These are phyloP conservation scores for Wickerhamomyces ciferrii DNA, from an alignment of 805 yeast genomes.

Conservation along the genomic window DNA sequence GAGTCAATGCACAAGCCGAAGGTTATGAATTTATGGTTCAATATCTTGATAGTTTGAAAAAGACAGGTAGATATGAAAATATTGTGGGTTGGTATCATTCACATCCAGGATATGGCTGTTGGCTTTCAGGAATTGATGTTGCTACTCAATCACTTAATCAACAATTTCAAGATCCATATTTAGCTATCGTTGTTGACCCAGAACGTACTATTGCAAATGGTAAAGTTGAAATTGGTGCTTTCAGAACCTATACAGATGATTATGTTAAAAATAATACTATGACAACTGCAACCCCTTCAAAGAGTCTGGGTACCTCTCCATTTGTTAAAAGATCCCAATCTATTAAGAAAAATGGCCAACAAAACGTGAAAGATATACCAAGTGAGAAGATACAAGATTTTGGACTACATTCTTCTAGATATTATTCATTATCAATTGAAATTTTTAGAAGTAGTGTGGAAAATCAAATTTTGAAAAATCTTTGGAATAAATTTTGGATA, in stretches of 20 bases:
- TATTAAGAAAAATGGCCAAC: neutral
- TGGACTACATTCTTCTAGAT: conserved; percentile 66
- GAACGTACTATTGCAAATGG: conserved; percentile 57
- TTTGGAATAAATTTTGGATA: conserved; percentile 45
- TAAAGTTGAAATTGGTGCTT: conserved; percentile 81
- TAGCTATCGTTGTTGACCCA: conserved; percentile 88
- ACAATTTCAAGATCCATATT: conserved; percentile 84
- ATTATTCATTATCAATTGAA: conserved; percentile 61
- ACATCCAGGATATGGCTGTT: conserved; percentile 97
- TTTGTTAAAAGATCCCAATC: conserved; percentile 2
- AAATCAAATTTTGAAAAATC: conserved; percentile 33
- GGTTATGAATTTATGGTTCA: conserved; percentile 94
- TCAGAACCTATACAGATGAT: conserved; percentile 57
- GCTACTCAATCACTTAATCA: conserved; percentile 84
- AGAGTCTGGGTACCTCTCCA: conserved; percentile 10
- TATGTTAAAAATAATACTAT: conserved; percentile 9
- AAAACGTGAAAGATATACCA: conserved; percentile 29
- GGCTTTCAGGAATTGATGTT: conserved; percentile 92
- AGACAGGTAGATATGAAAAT: conserved; percentile 50
- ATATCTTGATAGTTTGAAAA: conserved; percentile 54
- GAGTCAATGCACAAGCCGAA: conserved; percentile 92
- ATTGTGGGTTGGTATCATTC: conserved; percentile 99
- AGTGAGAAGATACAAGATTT: conserved; percentile 52
- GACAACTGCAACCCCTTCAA: neutral
- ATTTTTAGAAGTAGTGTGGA: conserved; percentile 53